Percentiles rank a stretch among this genome's conserved stretches.
Conservation (phyloP, 306 rosid genomes). For the Rosa rugosa region DNA sequence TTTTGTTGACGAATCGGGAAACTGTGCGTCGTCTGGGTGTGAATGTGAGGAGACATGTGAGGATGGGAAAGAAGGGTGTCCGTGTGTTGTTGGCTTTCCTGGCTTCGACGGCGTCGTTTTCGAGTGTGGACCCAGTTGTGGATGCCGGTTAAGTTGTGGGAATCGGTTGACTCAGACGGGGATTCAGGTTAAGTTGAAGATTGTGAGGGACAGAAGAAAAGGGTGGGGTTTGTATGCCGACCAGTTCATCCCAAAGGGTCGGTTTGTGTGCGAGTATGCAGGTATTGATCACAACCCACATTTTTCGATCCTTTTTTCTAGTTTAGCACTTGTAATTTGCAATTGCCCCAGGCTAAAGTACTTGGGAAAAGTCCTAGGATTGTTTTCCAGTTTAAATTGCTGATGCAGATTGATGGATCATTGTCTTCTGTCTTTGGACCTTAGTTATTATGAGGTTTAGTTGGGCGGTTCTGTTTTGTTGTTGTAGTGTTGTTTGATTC, state of each 20-base stretch:
- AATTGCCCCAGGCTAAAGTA: background rate
- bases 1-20: conserved; percentile 42
- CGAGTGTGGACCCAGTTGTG: conserved; percentile 72
- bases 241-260: conserved; percentile 48
- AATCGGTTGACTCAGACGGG: conserved; percentile 58
- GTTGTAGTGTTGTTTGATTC: background rate
- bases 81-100: conserved; percentile 41
- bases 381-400: background rate
- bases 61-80: conserved; percentile 24
- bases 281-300: conserved; percentile 34
- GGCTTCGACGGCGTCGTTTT: conserved; percentile 44
- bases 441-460: background rate
- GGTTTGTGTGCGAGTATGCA: conserved; percentile 83
- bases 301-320: background rate
- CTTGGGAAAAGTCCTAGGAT: too few relatives aligned
- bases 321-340: background rate
- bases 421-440: background rate
- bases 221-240: conserved; percentile 81
- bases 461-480: background rate
- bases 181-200: conserved; percentile 57
- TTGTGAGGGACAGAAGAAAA: conserved; percentile 57
- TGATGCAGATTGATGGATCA: background rate
- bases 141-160: conserved; percentile 53
- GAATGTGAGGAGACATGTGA: conserved; percentile 42
- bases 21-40: conserved; percentile 41